Conservation (phyloP, 2,329 filamentous ascomycete genomes). For the Furcasterigmium sp. region DNA sequence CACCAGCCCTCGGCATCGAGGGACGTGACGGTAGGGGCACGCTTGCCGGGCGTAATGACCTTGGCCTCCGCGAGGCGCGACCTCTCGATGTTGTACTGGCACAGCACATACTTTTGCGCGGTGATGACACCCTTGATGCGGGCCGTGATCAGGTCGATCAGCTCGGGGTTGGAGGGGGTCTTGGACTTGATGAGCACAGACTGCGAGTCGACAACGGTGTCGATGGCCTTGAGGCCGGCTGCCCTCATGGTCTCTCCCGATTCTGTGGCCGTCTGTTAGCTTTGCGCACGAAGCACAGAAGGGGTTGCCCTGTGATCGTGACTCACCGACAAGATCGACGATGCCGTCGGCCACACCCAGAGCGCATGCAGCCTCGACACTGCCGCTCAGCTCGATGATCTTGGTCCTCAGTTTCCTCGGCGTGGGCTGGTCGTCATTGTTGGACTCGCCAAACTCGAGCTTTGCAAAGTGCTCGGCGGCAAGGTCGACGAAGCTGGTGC, state of each 20-base stretch:
- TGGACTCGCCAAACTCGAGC: conserved; percentile 57
- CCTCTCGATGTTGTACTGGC: conserved; percentile 90
- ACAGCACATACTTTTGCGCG: conserved; percentile 88
- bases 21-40: conserved; percentile 85
- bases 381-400: conserved; percentile 91
- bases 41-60: conserved; percentile 85
- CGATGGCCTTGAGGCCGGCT: conserved; percentile 87
- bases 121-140: conserved; percentile 93
- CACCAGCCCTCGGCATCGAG: conserved; percentile 90
- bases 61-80: conserved; percentile 60
- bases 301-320: background rate
- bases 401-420: conserved; percentile 66
- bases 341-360: conserved; percentile 95
- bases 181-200: conserved; percentile 91
- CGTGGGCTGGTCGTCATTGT: conserved; percentile 28
- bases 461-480: conserved; percentile 77
- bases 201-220: conserved; percentile 83
- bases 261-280: no score
- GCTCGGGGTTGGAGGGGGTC: conserved; percentile 69
- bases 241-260: conserved; percentile 98
- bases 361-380: conserved; percentile 94
- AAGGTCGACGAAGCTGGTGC: conserved; percentile 89
- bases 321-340: conserved; percentile 90
- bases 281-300: background rate
- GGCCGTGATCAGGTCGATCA: conserved; percentile 79